Evolutionary conservation across 2,329 filamentous ascomycete species (phyloP), one percentile per base, ranked within the genome.

Genomic region (Fusarium robinianum): DNA sequence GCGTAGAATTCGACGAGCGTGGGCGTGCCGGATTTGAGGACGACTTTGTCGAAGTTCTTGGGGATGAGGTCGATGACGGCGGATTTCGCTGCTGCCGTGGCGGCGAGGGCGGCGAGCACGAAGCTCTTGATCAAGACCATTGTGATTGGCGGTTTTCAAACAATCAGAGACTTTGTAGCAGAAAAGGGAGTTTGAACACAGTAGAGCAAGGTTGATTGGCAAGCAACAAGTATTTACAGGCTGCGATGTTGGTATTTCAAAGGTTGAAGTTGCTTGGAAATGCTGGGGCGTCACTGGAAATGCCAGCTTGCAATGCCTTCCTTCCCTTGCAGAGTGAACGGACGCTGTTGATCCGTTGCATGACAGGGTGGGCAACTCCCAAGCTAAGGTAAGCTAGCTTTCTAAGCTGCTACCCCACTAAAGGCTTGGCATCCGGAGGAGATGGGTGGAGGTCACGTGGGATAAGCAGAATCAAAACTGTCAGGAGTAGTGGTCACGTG

Each of bases 1-100:
- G 94, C 94, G 67, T 95, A 97, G 81, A 99, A 99, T 71, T 97
- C 91, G 61, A 97, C 90, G 17, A 99, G 84, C 0, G 94, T 91
- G 29, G 94, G 92, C 77, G 95, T 97, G 71, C 90, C 90, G 31
- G 88, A 92, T 68, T 95, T 83, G 49, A 96, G 79, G 54, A 96
- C 90, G 41, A 96, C 78, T 33, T 85, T 75, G 76, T 97, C 92
- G 69, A 99, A 99, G 77, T 96, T 99, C 62, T 77, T 76, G 42
- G 92, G 90, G 48, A 87, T 84, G 50, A 99, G 85, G 70, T 97
- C 92, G 61, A 95, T 77, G 54, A 99, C 94, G 43, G 88, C 87
- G 42, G 90, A 94, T 62, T 84, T 83, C 62, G 88, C 85, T 49
- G 81, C 75, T 45, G 78, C 81, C 19, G 71, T 73, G 53, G 75